These are phyloP conservation scores for Gossypium stocksii DNA, from an alignment of 345 rosid genomes.

Conservation along the genomic window DNA sequence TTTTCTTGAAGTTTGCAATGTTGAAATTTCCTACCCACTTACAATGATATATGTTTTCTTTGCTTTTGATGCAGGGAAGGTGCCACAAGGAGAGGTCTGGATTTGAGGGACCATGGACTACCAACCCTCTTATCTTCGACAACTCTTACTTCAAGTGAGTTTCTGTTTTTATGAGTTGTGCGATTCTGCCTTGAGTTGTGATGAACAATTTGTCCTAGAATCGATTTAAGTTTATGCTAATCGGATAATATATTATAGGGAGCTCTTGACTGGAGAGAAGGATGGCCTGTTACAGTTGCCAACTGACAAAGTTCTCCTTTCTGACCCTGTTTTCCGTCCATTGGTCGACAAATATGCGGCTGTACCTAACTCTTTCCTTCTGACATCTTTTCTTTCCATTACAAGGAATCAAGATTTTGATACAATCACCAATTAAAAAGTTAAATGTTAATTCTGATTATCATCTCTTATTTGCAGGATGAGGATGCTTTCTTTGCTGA, in stretches of 20 bases:
- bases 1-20: neutral
- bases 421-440: neutral
- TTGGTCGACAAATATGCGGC: slow-evolving; percentile 85
- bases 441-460: neutral
- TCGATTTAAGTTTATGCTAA: neutral
- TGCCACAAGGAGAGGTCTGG: slow-evolving; percentile 75
- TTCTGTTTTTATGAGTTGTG: neutral
- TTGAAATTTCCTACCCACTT: neutral
- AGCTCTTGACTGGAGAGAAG: slow-evolving; percentile 77
- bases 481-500: slow-evolving; percentile 91
- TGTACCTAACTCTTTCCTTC: slow-evolving; percentile 28
- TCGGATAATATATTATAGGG: slow-evolving; percentile 35
- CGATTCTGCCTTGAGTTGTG: neutral
- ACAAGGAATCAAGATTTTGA: neutral
- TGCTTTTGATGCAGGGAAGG: slow-evolving; percentile 53
- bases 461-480: slow-evolving; percentile 41
- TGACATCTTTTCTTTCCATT: neutral
- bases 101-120: too few relatives aligned
- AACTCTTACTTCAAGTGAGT: too few relatives aligned
- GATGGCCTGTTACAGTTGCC: slow-evolving; percentile 80
- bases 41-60: neutral
- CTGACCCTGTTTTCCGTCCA: slow-evolving; percentile 80
- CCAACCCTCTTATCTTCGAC: too few relatives aligned
- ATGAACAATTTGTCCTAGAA: neutral
- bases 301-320: slow-evolving; percentile 71